phyloP scores from a whole-genome alignment of 1,139 yeast genomes.

The Eremothecium coryli region DNA sequence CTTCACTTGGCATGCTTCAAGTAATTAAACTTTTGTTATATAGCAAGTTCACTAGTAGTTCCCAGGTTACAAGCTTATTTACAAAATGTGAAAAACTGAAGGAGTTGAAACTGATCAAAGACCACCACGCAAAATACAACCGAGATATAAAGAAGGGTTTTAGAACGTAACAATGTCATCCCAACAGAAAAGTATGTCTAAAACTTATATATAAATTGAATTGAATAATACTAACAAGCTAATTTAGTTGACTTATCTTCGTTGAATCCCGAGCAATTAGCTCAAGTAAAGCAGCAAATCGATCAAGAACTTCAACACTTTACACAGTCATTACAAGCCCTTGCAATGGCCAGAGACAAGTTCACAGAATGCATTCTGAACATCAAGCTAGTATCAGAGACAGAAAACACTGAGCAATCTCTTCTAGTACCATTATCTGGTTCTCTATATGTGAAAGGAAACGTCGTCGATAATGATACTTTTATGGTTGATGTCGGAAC shows the following conservation, averaged over 20 bases:
- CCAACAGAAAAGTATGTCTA: neutral
- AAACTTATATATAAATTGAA: neutral
- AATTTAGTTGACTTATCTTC: slow-evolving; percentile 51
- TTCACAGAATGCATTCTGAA: slow-evolving; percentile 74
- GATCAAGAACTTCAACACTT: slow-evolving; percentile 83
- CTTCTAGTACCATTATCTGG: slow-evolving; percentile 82
- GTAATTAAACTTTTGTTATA: too few relatives aligned
- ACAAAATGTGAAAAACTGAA: too few relatives aligned
- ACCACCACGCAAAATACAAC: too few relatives aligned
- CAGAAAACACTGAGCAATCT: slow-evolving; percentile 39
- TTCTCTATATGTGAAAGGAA: slow-evolving; percentile 85
- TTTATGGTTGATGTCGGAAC: slow-evolving; percentile 94
- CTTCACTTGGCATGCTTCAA: too few relatives aligned
- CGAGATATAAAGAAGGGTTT: too few relatives aligned
- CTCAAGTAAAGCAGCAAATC: slow-evolving; percentile 73
- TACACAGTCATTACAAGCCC: slow-evolving; percentile 73
- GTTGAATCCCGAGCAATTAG: slow-evolving; percentile 73
- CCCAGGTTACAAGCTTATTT: too few relatives aligned
- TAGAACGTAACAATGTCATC: slow-evolving; percentile 5
- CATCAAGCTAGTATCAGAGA: slow-evolving; percentile 47
- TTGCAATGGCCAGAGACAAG: slow-evolving; percentile 73
- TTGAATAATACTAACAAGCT: slow-evolving; percentile 7
- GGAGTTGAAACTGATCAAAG: too few relatives aligned
- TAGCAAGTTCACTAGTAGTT: too few relatives aligned
- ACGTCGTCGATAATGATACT: slow-evolving; percentile 48